Conservation (phyloP, 1,284 basidiomycete genomes). For the Trametes hirsuta region DNA sequence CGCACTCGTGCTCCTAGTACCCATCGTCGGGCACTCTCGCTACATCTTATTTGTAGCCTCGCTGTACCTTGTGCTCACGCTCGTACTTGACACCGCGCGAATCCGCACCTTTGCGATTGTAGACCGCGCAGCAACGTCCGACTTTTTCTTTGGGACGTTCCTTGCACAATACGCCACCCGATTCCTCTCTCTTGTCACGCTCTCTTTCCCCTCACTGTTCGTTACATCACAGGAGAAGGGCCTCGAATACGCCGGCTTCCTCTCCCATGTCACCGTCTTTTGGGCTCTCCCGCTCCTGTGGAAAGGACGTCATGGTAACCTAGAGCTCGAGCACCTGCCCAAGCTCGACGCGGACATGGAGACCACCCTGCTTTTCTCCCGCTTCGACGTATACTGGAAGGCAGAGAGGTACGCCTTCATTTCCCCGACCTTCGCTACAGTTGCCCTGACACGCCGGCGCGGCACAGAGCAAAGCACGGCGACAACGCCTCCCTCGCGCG, state of each 20-base stretch:
- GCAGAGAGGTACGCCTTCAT: background rate
- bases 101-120: background rate
- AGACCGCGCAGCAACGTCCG: background rate
- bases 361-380: background rate
- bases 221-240: background rate
- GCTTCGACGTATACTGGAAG: background rate
- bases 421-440: background rate
- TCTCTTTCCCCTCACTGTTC: background rate
- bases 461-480: background rate
- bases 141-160: constrained; percentile 1
- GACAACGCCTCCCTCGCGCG: background rate
- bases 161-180: background rate
- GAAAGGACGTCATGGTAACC: background rate
- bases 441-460: background rate
- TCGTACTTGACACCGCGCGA: background rate
- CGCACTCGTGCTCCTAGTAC: background rate
- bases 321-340: background rate
- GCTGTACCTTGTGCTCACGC: background rate
- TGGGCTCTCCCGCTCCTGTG: constrained; percentile 1
- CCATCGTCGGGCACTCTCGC: background rate
- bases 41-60: background rate
- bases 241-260: background rate
- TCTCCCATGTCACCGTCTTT: background rate
- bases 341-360: constrained; percentile 4
- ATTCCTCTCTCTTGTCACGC: background rate